These are phyloP conservation scores for Plasmodium billcollinsi DNA, from an alignment of 169 alveolate genomes.

Conservation along the genomic window DNA sequence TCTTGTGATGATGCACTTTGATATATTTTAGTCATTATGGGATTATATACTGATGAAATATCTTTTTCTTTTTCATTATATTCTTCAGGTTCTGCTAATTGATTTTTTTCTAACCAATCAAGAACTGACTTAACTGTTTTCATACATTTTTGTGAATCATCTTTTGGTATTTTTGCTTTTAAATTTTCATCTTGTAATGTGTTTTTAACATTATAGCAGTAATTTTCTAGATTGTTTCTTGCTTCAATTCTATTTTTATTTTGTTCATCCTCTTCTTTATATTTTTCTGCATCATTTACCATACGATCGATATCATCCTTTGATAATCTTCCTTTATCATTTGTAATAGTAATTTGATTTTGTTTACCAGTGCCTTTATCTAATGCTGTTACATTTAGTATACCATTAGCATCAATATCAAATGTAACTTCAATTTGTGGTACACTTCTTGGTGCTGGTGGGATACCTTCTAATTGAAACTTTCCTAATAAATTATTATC, in stretches of 20 bases:
- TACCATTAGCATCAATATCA: too few relatives aligned
- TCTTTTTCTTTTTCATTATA: slow-evolving; percentile 96
- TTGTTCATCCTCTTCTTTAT: slow-evolving; percentile 95
- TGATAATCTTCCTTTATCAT: slow-evolving; percentile 86
- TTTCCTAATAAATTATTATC: too few relatives aligned
- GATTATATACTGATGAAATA: slow-evolving; percentile 94
- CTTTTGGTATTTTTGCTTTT: slow-evolving; percentile 93
- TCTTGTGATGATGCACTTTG: slow-evolving; percentile 94
- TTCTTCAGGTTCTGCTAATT: slow-evolving; percentile 94
- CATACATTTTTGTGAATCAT: slow-evolving; percentile 91
- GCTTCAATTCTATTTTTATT: slow-evolving; percentile 93
- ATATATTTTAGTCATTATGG: slow-evolving; percentile 94
- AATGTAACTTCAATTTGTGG: too few relatives aligned
- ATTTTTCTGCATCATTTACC: slow-evolving; percentile 97
- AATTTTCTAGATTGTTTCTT: slow-evolving; percentile 94
- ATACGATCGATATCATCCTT: slow-evolving; percentile 95
- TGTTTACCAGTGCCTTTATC: too few relatives aligned
- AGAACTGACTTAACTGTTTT: slow-evolving; percentile 91
- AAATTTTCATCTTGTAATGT: slow-evolving; percentile 93
- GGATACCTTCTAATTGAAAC: too few relatives aligned
- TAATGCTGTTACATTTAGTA: too few relatives aligned
- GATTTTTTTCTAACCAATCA: slow-evolving; percentile 96
- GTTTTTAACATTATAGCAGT: slow-evolving; percentile 94
- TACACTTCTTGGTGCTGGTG: too few relatives aligned
- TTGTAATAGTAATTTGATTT: too few relatives aligned